Conservation (phyloP, 129 eudicot genomes). For the Escallonia herrerae region DNA sequence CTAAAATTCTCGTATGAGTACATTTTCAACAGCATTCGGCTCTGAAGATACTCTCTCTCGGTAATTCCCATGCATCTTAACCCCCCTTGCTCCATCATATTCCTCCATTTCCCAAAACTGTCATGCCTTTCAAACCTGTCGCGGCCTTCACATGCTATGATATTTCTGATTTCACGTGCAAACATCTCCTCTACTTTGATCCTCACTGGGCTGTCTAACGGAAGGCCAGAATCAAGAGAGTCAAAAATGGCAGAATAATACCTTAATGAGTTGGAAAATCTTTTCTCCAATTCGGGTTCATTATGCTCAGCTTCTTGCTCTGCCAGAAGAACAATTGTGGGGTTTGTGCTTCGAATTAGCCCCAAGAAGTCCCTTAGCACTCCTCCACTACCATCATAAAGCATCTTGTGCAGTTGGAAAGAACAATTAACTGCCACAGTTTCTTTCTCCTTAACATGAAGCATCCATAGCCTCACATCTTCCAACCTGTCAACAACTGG, state of each 20-base stretch:
- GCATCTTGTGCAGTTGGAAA: conserved; percentile 80
- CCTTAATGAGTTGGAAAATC: conserved; percentile 51
- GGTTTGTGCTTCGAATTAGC: conserved; percentile 73
- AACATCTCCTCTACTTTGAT: conserved; percentile 71
- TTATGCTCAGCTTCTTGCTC: conserved; percentile 94
- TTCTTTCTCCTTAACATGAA: conserved; percentile 85
- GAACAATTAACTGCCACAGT: conserved; percentile 70
- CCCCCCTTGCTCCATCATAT: conserved; percentile 64
- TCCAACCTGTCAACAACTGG: conserved; percentile 86
- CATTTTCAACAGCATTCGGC: conserved; percentile 79
- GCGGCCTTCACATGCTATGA: conserved; percentile 83
- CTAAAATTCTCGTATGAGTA: conserved; percentile 30
- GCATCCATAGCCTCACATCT: conserved; percentile 96
- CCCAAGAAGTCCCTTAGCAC: conserved; percentile 63
- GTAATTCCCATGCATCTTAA: conserved; percentile 41
- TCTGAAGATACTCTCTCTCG: conserved; percentile 73
- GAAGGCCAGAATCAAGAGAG: conserved; percentile 49
- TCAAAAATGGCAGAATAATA: conserved; percentile 90
- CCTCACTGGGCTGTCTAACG: conserved; percentile 49
- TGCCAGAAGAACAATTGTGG: conserved; percentile 51
- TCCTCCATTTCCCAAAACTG: conserved; percentile 54
- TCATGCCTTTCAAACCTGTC: conserved; percentile 80
- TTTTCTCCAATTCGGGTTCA: conserved; percentile 36
- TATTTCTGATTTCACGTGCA: conserved; percentile 78
- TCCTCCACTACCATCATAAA: conserved; percentile 55